Conservation (phyloP, 352 stramenopile species). For the Globisporangium radiosum region DNA sequence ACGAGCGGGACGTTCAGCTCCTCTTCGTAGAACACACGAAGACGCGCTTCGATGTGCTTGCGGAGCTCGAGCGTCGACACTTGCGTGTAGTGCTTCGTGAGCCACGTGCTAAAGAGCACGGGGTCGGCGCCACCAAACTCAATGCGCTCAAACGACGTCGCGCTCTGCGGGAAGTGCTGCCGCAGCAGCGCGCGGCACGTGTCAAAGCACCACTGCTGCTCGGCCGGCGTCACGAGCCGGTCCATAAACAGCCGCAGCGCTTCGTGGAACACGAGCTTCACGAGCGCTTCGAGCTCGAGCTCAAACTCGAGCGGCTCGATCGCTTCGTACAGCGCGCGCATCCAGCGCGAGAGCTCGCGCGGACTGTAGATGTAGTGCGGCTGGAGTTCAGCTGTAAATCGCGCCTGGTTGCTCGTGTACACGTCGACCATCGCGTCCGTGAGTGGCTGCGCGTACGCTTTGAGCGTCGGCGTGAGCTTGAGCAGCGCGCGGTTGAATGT, state of each 20-base stretch:
- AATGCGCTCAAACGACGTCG: slow-evolving; percentile 60
- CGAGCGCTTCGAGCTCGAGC: slow-evolving; percentile 93
- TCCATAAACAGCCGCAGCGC: slow-evolving; percentile 98
- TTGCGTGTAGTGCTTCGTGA: slow-evolving; percentile 96
- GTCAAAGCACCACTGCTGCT: slow-evolving; percentile 95
- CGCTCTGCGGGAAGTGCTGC: slow-evolving; percentile 79
- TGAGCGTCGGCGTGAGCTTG: slow-evolving; percentile 97
- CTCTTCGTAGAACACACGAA: slow-evolving; percentile 99
- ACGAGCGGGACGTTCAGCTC: slow-evolving; percentile 99
- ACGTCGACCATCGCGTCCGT: slow-evolving; percentile 99
- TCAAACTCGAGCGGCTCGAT: slow-evolving; percentile 94
- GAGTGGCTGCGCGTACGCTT: slow-evolving; percentile 93
- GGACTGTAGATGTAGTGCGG: slow-evolving; percentile 99
- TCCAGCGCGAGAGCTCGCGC: slow-evolving; percentile 98
- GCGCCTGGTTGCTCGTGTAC: slow-evolving; percentile 95
- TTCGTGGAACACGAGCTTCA: slow-evolving; percentile 98
- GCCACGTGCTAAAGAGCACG: slow-evolving; percentile 98
- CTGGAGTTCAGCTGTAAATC: slow-evolving; percentile 91
- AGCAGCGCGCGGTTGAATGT: slow-evolving; percentile 99
- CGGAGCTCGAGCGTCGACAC: slow-evolving; percentile 91
- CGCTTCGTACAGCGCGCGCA: slow-evolving; percentile 97
- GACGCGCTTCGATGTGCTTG: slow-evolving; percentile 94
- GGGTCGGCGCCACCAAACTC: slow-evolving; percentile 84
- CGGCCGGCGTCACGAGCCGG: slow-evolving; percentile 94
- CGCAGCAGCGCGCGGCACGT: slow-evolving; percentile 79